Base-by-base conservation (phyloP, 192 early-diverging fungal genomes). In the Gigaspora rosea region DNA sequence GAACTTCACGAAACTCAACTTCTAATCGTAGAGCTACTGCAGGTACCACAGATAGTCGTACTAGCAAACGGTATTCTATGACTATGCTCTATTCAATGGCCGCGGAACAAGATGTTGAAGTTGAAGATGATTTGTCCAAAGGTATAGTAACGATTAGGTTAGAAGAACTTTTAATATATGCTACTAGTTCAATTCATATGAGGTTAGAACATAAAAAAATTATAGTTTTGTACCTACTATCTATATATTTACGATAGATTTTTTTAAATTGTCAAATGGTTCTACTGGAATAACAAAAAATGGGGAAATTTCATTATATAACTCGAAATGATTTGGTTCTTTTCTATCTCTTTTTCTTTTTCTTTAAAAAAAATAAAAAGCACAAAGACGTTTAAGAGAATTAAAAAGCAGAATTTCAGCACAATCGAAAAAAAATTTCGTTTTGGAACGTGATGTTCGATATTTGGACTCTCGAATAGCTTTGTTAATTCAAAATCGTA, bases 361-460 rank as follows among this genome's bases (percentile, higher is more conserved):
- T 75, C 22, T 74, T 75, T 72, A 59, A 13, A 41, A 33, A 16
- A 67, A 46, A 64, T 92, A 16, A 67, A 46, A 64, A 93, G 96
- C 94, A 7, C 96, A 97, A 82, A 88, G 91, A 70, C 86, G 87
- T 16, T 86, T 97, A 59, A 86, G 94, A 50, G 94, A 95, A 73
- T 84, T 97, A 57, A 97, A 97, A 83, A 85, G 89, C 49, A 88
- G 91, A 59, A 96, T 97, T 59, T 97, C 96, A n/a, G 81, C 90
- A 18, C 96, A 97, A 82, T 95, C 94, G 13, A 97, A 97, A 82
- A 95, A 93, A 80, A 97, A 97, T 86, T 97, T 97, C 87, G 82
- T 95, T 76, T 88, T 96, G 10, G 96, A 97, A 78, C 86, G 94
- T 64, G 96, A 97, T 84, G 95, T 96, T 56, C 90, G 96, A 54